Evolutionary conservation across 169 alveolate species (phyloP), one percentile per base, ranked within the genome.

Genomic region (Plasmodium knowlesi): DNA sequence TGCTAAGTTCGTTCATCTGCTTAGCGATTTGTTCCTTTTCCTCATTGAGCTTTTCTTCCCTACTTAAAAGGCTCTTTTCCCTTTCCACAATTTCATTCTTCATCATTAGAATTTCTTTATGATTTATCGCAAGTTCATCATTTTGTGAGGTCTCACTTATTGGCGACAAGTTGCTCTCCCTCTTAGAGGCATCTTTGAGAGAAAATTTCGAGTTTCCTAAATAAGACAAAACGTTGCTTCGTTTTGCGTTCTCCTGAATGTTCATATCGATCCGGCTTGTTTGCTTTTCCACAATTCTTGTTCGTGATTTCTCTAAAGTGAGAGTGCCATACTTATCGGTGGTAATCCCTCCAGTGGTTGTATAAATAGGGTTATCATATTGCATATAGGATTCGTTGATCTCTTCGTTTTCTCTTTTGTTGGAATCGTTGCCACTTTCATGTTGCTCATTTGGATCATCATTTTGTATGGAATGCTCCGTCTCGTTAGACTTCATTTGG

Each of bases 21-120:
- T 78, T 41, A 19, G 30, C 19, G 54, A 88, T 39, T 14, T 34
- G 61, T 25, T 76, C 53, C 39, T 72, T 70, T 76, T 88, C 83
- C 12, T 88, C 84, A 88, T 78, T 78, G 10, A 88, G 43, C 19
- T 54, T 54, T 78, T 88, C 83, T 50, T 88, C 94, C 78, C 82
- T 85, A 22, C 76, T 28, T 70, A 43, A 30, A 39, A 84, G 82
- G 46, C n/a, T 46, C 50, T 43, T 14, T 39, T 72, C 78, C 39
- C 53, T 46, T 84, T 84, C 92, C 28, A 25, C 32, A 71, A 84
- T 84, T 25, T 72, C 78, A 39, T 72, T 71, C 5, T 84, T 41
- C 30, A 61, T n/a, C 84, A 19, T 74, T 50, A 74, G 39, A 4
- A n/a, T 5, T 61, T 74, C 25, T 9, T 85, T 53, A 28, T 30